Evolutionary conservation across 2,329 filamentous ascomycete genomes (phyloP).

Genomic region (Fusarium pseudonygamai): DNA sequence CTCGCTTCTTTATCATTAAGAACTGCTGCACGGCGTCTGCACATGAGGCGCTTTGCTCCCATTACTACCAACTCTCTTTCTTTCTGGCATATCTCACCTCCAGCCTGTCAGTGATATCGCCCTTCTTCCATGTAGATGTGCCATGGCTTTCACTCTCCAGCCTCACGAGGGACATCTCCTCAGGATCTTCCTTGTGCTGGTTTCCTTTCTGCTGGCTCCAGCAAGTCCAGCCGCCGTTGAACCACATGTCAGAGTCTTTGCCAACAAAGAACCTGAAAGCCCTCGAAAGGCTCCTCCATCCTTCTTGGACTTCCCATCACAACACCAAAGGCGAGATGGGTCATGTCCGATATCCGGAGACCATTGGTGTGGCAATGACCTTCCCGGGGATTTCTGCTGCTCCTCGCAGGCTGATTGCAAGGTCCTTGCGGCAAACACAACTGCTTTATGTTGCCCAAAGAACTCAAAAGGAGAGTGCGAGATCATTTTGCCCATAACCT

Average conservation of each 20-base stretch:
- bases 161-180: constrained; percentile 32
- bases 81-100: constrained; percentile 1
- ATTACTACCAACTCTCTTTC: constrained; percentile 15
- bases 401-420: constrained; percentile 29
- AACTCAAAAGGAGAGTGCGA: constrained; percentile 25
- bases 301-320: constrained; percentile 15
- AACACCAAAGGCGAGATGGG: constrained; percentile 22
- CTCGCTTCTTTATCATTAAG: constrained; percentile 36
- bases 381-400: constrained; percentile 39
- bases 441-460: constrained; percentile 39
- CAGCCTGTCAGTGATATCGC: constrained; percentile 1
- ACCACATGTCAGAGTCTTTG: constrained; percentile 21
- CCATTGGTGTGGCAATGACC: constrained; percentile 29
- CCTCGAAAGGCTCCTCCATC: constrained; percentile 2
- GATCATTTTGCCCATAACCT: constrained; percentile 37
- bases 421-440: constrained; percentile 42
- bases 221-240: constrained; percentile 29
- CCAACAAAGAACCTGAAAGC: constrained; percentile 15
- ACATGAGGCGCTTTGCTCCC: constrained; percentile 19
- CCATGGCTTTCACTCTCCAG: constrained; percentile 34
- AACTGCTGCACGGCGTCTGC: constrained; percentile 34
- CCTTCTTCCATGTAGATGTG: constrained; percentile 33
- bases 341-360: constrained; percentile 32
- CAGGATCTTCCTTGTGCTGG: constrained; percentile 33
- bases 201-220: constrained; percentile 31